Evolutionary conservation across 1,284 basidiomycete species (phyloP).

Genomic region (Leccinum subspadiceum): DNA sequence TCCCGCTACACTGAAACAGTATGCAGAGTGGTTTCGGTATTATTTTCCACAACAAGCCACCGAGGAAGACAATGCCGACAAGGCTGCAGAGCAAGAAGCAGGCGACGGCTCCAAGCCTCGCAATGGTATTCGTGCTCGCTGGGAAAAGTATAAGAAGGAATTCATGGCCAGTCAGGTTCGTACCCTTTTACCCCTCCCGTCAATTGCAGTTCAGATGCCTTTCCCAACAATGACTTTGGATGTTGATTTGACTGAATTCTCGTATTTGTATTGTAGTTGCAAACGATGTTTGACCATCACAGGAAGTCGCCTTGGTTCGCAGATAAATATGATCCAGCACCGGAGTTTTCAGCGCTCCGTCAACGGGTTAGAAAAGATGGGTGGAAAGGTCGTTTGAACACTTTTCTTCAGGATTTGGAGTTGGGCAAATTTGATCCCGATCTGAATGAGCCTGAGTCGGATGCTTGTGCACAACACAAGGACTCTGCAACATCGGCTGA

Average conservation of each 20-base stretch:
- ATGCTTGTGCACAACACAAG: conserved; percentile 46
- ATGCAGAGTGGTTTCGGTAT: conserved; percentile 87
- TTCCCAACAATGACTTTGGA: conserved; percentile 13
- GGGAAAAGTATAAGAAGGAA: conserved; percentile 91
- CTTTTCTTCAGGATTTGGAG: conserved; percentile 77
- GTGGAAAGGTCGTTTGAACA: conserved; percentile 69
- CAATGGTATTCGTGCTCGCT: conserved; percentile 75
- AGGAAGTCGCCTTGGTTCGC: conserved; percentile 91
- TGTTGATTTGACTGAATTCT: conserved; percentile 33
- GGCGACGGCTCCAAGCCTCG: conserved; percentile 76
- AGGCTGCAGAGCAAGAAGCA: conserved; percentile 76
- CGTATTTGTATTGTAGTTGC: conserved; percentile 63
- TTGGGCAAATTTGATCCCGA: conserved; percentile 81
- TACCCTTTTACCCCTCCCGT: conserved; percentile 23
- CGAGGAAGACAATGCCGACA: conserved; percentile 78
- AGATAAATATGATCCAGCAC: conserved; percentile 84
- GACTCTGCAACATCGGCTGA: conserved; percentile 41
- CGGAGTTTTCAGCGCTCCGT: conserved; percentile 68
- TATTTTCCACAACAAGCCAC: conserved; percentile 73
- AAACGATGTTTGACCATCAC: conserved; percentile 90
- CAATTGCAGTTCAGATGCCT: conserved; percentile 14
- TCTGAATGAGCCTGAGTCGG: conserved; percentile 55
- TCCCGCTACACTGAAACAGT: conserved; percentile 79
- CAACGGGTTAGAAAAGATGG: conserved; percentile 77
- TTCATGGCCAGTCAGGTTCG: conserved; percentile 83